Conservation (phyloP, 129 eudicot species). For the Smallanthus sonchifolius region DNA sequence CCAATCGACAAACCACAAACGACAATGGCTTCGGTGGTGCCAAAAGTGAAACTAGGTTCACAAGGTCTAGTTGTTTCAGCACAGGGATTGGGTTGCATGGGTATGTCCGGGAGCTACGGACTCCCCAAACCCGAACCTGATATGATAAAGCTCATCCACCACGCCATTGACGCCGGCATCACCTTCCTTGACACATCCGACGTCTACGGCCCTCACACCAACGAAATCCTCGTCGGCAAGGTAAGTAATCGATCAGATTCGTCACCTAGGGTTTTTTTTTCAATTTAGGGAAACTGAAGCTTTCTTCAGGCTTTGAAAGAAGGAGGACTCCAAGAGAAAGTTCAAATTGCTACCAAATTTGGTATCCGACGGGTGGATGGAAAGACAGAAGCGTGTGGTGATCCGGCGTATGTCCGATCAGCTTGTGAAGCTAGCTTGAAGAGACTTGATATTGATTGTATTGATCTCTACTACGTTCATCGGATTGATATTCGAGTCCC, state of each 20-base stretch:
- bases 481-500: constrained; percentile 43
- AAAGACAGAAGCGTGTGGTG: constrained; percentile 34
- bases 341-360: constrained; percentile 47
- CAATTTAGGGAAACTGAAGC: not conserved
- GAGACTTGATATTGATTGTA: constrained; percentile 46
- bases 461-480: constrained; percentile 49
- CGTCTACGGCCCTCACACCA: constrained; percentile 49
- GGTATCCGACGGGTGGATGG: constrained; percentile 25
- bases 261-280: not conserved
- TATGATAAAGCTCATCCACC: constrained; percentile 46
- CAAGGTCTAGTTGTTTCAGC: constrained; percentile 46
- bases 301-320: constrained; percentile 36
- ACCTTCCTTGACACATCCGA: constrained; percentile 52
- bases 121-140: constrained; percentile 44
- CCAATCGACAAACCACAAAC: not conserved
- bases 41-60: constrained; percentile 40
- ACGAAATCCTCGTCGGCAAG: constrained; percentile 46
- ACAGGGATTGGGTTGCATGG: constrained; percentile 52
- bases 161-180: constrained; percentile 44
- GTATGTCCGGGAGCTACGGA: constrained; percentile 39
- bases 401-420: constrained; percentile 46
- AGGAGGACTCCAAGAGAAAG: constrained; percentile 37
- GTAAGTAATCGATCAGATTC: constrained; percentile 5
- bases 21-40: constrained; percentile 13
- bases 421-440: constrained; percentile 57